Base-by-base conservation (phyloP, 2,329 filamentous ascomycete species). In the Colletotrichum sp. region DNA sequence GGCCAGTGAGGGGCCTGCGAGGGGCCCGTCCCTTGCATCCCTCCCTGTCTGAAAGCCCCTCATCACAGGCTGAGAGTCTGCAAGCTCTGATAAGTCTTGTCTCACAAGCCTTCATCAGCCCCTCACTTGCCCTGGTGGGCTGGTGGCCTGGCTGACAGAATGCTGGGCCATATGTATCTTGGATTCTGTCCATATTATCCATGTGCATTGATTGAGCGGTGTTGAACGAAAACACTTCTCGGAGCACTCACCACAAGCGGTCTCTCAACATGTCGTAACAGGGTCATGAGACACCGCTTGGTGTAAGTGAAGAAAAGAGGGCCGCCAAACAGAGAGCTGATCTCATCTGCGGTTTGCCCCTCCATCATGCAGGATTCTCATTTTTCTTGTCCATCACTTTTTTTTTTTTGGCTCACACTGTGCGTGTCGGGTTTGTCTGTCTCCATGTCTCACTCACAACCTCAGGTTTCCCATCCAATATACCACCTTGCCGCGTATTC, bases 21-120 rank as follows among this genome's bases (percentile, higher is more conserved):
- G 72, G 63, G 73, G 61, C 32, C 32, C 61, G 61, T 64, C 72
- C 72, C 72, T 75, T 75, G 72, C 72, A 75, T 72, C 68, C 28
- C 68, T 75, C 72, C 72, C 68, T 75, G 68, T 71, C 68, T 36
- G 57, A 73, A 63, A 16, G 65, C 72, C 68, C 69, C 73, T 75
- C 73, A 64, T 75, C 64, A 60, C 73, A 64, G 60, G 70, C 70
- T 74, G 63, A 67, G 24, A 63, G 34, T 28, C 28, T 39, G 52
- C 69, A 65, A 66, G 69, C 55, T 55, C 60, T 67, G 72, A 75
- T 72, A 72, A 74, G 68, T 39, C 67, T 21, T 55, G 60, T 63
- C 59, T 65, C 61, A 66, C 72, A 67, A 66, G 67, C 61, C 72
- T 66, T 60, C 61, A 39, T 24, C 21, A 34, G 21, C 64, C 61